These are phyloP conservation scores for Aspergillus amoenus DNA, from an alignment of 2,329 filamentous ascomycete species.

Conservation along the genomic window DNA sequence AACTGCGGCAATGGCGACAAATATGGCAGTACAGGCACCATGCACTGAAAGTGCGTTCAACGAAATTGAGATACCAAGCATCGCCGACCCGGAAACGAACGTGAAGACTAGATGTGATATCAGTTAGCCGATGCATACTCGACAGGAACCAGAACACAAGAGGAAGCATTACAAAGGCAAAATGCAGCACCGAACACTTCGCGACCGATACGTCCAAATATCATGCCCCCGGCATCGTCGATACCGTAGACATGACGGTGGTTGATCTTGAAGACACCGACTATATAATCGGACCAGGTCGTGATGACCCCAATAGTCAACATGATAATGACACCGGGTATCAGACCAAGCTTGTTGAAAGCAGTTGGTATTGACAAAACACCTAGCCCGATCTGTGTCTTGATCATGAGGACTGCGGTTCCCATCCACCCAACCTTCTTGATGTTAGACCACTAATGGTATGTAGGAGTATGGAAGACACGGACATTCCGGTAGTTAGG, in stretches of 20 bases:
- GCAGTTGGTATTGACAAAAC: conserved; percentile 50
- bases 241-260: conserved; percentile 59
- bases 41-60: conserved; percentile 44
- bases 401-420: conserved; percentile 46
- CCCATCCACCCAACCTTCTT: conserved; percentile 43
- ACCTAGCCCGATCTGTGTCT: conserved; percentile 46
- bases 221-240: conserved; percentile 54
- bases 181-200: conserved; percentile 43
- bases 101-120: conserved; percentile 24
- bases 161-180: conserved; percentile 16
- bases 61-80: conserved; percentile 42
- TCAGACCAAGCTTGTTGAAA: conserved; percentile 47
- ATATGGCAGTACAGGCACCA: conserved; percentile 30
- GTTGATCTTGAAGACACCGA: conserved; percentile 52
- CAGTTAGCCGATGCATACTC: background rate
- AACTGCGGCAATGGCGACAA: conserved; percentile 24
- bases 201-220: conserved; percentile 54
- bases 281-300: conserved; percentile 51
- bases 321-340: conserved; percentile 49
- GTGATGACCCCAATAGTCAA: conserved; percentile 44
- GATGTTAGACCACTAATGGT: too few species aligned
- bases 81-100: conserved; percentile 44
- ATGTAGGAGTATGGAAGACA: background rate
- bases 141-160: background rate
- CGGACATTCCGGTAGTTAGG: conserved; percentile 34